These are phyloP conservation scores for Globomyces pollinis-pini DNA, from an alignment of 192 early-diverging fungal genomes.

Conservation along the genomic window DNA sequence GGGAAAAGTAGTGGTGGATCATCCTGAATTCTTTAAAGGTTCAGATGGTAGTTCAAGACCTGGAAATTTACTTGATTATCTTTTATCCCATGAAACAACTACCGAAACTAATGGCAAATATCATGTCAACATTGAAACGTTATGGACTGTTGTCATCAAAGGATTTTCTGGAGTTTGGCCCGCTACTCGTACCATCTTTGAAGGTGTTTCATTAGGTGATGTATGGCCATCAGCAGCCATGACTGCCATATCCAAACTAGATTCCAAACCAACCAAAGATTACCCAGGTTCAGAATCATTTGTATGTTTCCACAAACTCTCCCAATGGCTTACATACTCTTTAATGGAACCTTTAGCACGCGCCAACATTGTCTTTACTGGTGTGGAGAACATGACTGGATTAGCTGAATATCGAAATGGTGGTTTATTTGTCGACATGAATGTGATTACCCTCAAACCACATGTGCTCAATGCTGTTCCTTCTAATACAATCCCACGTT, in stretches of 20 bases:
- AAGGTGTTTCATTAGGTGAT: conserved; percentile 76
- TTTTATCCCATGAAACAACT: conserved; percentile 55
- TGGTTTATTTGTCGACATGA: conserved; percentile 63
- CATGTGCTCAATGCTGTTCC: conserved; percentile 7
- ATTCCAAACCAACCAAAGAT: neutral
- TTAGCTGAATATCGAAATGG: conserved; percentile 50
- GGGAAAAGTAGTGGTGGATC: conserved; percentile 42
- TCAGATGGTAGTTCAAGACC: conserved; percentile 48
- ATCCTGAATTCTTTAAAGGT: conserved; percentile 51
- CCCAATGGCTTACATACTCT: conserved; percentile 94
- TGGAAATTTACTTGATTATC: conserved; percentile 75
- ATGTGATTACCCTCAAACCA: conserved; percentile 31
- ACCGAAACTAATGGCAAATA: conserved; percentile 17
- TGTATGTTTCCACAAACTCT: conserved; percentile 86
- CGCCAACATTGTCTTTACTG: conserved; percentile 34
- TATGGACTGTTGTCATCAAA: conserved; percentile 75
- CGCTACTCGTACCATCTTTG: conserved; percentile 64
- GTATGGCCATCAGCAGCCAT: conserved; percentile 77
- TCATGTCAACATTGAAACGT: conserved; percentile 50
- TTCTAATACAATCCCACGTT: conserved; percentile 50
- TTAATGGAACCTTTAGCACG: conserved; percentile 71
- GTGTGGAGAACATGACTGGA: conserved; percentile 69
- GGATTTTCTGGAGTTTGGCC: conserved; percentile 84
- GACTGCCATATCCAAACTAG: conserved; percentile 6
- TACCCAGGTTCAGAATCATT: conserved; percentile 28